Conservation (phyloP, 2,329 filamentous ascomycete species). For the Amphichorda felina region DNA sequence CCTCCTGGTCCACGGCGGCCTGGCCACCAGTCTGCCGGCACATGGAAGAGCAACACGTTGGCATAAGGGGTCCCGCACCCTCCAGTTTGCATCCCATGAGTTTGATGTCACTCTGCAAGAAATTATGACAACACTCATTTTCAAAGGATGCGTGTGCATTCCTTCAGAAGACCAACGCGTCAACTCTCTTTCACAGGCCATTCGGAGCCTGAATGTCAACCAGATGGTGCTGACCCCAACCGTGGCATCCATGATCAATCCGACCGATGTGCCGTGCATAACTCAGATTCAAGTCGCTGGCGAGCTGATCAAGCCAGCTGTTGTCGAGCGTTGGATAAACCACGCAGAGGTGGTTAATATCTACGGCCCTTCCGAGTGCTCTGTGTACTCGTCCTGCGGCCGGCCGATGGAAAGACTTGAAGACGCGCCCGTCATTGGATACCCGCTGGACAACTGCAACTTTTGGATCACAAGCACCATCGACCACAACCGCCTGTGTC, state of each 20-base stretch:
- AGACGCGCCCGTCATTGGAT: conserved; percentile 1
- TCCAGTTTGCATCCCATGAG: conserved; percentile 1
- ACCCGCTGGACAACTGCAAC: conserved; percentile 1
- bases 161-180: conserved; percentile 22
- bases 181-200: conserved; percentile 1
- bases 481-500: conserved; percentile 8
- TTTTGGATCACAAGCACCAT: conserved; percentile 9
- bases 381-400: conserved; percentile 13
- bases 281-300: conserved; percentile 6
- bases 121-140: conserved; percentile 8
- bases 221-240: conserved; percentile 7
- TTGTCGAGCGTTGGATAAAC: conserved; percentile 2
- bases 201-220: conserved; percentile 2
- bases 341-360: background rate
- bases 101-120: conserved; percentile 2
- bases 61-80: conserved; percentile 2
- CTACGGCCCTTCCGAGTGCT: conserved; percentile 2
- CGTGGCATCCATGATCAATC: conserved; percentile 7
- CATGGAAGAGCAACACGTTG: conserved; percentile 1
- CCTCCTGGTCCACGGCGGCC: conserved; percentile 2
- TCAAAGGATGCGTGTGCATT: conserved; percentile 18
- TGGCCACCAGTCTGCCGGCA: conserved; percentile 3
- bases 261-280: conserved; percentile 6
- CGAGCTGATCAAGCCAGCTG: conserved; percentile 4
- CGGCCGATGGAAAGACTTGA: conserved; percentile 1